These are phyloP conservation scores for Penstemon newberryi DNA, from an alignment of 257 asterid genomes.

Conservation along the genomic window DNA sequence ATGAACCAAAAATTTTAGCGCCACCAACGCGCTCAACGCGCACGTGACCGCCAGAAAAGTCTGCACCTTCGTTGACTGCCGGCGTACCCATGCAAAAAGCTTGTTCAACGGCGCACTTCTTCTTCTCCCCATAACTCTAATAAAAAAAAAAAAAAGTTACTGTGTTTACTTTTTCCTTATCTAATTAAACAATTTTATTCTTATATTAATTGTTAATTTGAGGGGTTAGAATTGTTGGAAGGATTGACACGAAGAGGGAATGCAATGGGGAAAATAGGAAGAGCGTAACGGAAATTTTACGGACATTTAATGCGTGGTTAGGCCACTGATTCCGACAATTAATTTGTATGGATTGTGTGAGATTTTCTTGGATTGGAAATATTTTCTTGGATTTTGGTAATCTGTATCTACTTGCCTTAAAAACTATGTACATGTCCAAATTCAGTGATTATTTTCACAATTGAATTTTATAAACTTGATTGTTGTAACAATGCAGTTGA, in stretches of 20 bases:
- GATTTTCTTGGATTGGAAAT: no score
- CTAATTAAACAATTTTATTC: neutral
- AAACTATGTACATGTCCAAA: no score
- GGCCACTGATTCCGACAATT: conserved; percentile 18
- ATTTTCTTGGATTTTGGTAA: neutral
- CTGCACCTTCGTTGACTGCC: conserved; percentile 74
- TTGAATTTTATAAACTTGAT: no score
- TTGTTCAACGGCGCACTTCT: conserved; percentile 58
- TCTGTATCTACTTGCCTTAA: no score
- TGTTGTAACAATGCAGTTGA: no score
- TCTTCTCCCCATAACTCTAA: conserved; percentile 60
- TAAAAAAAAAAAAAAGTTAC: neutral
- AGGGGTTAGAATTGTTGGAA: neutral
- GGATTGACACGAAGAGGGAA: conserved; percentile 42
- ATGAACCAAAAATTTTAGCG: conserved; percentile 53
- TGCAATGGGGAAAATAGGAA: conserved; percentile 33
- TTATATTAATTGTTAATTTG: neutral
- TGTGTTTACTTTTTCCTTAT: neutral
- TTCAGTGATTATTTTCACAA: no score
- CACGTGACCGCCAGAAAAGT: conserved; percentile 43
- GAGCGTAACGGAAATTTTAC: conserved; percentile 20
- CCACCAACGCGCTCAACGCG: conserved; percentile 48
- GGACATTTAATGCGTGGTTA: conserved; percentile 29
- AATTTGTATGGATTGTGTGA: neutral
- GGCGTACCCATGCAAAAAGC: conserved; percentile 76